Conservation (phyloP, 2,329 filamentous ascomycete genomes). For the Didymella glomerata region DNA sequence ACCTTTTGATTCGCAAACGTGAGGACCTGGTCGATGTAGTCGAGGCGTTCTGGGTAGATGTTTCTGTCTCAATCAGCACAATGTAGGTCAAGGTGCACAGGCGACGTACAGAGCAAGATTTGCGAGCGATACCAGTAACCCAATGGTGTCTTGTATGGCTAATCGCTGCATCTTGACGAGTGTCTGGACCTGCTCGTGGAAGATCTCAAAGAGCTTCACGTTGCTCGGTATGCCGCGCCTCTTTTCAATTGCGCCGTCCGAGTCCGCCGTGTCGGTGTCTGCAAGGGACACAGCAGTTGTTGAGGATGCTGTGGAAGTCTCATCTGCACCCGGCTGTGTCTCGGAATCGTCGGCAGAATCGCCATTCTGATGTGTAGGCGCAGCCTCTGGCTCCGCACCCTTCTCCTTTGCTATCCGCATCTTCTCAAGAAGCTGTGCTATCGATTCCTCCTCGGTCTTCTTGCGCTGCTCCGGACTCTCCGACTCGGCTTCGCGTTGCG, state of each 20-base stretch:
- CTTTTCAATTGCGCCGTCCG: conserved; percentile 56
- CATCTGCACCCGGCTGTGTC: conserved; percentile 36
- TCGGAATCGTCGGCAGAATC: conserved; percentile 42
- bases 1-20: conserved; percentile 89
- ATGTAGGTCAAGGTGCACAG: background rate
- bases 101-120: conserved; percentile 80
- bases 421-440: conserved; percentile 79
- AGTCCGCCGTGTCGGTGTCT: conserved; percentile 51
- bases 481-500: conserved; percentile 82
- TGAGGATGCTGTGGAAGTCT: conserved; percentile 41
- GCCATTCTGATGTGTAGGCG: conserved; percentile 47
- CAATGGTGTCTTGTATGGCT: conserved; percentile 93
- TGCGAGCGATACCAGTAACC: conserved; percentile 88
- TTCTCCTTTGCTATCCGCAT: conserved; percentile 72
- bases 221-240: conserved; percentile 72
- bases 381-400: conserved; percentile 39
- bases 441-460: conserved; percentile 84
- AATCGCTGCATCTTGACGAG: conserved; percentile 90
- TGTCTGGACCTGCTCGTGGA: conserved; percentile 94
- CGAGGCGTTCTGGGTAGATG: conserved; percentile 89
- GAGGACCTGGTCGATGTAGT: conserved; percentile 95
- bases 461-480: conserved; percentile 75
- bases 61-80: conserved; percentile 62
- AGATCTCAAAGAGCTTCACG: conserved; percentile 94
- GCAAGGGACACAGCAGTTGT: conserved; percentile 40